phyloP scores from a whole-genome alignment of 306 rosid species.

The Vigna unguiculata region DNA sequence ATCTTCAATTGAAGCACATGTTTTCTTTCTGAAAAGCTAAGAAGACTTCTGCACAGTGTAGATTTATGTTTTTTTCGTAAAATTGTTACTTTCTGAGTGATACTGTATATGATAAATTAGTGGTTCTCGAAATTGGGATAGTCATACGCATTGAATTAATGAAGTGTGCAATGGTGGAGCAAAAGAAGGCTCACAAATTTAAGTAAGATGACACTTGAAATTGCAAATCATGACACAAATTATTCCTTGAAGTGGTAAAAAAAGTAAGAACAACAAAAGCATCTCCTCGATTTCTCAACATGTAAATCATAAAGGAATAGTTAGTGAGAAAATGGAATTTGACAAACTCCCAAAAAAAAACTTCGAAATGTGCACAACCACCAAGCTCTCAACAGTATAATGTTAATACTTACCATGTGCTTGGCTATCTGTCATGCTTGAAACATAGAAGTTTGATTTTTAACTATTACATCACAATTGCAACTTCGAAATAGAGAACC shows the following conservation, averaged over 20 bases:
- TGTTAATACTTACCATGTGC: conserved; percentile 36
- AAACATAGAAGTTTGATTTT: neutral
- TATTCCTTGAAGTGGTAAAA: conserved; percentile 19
- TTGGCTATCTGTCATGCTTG: conserved; percentile 27
- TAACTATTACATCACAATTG: conserved; percentile 26
- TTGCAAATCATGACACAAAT: neutral
- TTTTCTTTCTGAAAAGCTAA: neutral
- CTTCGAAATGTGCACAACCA: conserved; percentile 33
- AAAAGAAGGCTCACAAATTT: conserved; percentile 24
- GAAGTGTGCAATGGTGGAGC: neutral
- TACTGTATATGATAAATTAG: conserved; percentile 12
- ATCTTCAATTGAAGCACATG: neutral
- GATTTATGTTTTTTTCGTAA: conserved; percentile 22
- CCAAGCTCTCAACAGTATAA: neutral
- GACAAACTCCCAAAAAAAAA: conserved; percentile 35
- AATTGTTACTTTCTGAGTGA: conserved; percentile 13
- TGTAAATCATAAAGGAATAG: conserved; percentile 1
- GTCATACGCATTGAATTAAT: neutral
- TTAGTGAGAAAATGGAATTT: conserved; percentile 3
- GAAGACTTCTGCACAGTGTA: conserved; percentile 9
- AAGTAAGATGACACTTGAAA: conserved; percentile 23
- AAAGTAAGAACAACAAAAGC: conserved; percentile 13
- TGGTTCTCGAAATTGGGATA: conserved; percentile 12
- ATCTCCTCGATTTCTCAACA: neutral
- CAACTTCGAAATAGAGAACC: neutral